These are phyloP conservation scores for Caryopteris hybrid DNA, from an alignment of 305 asterid genomes.

Conservation along the genomic window DNA sequence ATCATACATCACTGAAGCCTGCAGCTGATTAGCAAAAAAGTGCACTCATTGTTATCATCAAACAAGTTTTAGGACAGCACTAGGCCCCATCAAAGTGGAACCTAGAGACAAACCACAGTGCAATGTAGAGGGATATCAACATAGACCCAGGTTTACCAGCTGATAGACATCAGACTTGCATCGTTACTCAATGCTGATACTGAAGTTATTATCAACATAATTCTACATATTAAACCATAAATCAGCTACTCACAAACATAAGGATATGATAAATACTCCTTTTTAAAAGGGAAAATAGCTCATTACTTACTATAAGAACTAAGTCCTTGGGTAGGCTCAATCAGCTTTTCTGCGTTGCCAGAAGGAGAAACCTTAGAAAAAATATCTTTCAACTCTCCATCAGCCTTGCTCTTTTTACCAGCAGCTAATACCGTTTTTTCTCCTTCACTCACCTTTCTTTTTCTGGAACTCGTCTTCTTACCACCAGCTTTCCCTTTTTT, in stretches of 20 bases:
- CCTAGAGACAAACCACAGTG: background rate
- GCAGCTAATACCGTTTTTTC: conserved; percentile 29
- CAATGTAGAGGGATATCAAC: background rate
- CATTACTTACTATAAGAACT: conserved; percentile 49
- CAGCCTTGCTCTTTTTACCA: conserved; percentile 46
- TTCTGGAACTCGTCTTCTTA: conserved; percentile 32
- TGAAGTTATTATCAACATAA: background rate
- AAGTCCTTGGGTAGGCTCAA: conserved; percentile 25
- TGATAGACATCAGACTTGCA: background rate
- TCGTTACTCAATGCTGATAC: background rate
- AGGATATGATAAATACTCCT: background rate
- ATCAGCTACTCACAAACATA: background rate
- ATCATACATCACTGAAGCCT: background rate
- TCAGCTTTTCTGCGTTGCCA: conserved; percentile 25
- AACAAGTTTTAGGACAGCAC: conserved; percentile 4
- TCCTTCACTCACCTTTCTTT: conserved; percentile 40
- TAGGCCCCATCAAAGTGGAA: background rate
- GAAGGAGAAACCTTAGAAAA: conserved; percentile 26
- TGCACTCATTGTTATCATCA: background rate
- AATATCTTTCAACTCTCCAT: conserved; percentile 27
- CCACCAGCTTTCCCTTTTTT: conserved; percentile 19
- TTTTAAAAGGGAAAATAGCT: background rate
- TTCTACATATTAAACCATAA: background rate
- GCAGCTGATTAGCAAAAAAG: background rate
- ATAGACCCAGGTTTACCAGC: background rate